Evolutionary conservation across 2,329 filamentous ascomycete genomes (phyloP).

Genomic region (Aspergillus unguis): DNA sequence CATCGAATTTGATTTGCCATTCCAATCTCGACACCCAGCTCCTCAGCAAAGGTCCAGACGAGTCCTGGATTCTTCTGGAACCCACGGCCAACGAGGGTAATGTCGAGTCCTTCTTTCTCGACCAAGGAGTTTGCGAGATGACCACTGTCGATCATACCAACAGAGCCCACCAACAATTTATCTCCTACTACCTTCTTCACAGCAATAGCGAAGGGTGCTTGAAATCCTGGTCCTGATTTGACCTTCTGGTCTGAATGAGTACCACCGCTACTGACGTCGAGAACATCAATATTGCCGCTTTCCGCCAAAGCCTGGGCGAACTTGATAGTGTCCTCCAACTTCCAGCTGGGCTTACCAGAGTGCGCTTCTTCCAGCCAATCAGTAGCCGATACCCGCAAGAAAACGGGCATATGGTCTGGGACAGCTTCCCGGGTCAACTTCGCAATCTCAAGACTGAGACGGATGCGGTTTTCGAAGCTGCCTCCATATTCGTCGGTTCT

Average conservation of each 20-base stretch:
- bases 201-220: constrained; percentile 67
- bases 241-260: constrained; percentile 51
- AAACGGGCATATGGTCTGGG: constrained; percentile 66
- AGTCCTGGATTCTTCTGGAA: constrained; percentile 81
- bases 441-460: constrained; percentile 65
- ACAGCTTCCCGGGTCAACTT: constrained; percentile 61
- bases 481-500: constrained; percentile 59
- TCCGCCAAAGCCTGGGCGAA: constrained; percentile 41
- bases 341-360: constrained; percentile 64
- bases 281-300: constrained; percentile 42
- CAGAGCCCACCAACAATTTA: constrained; percentile 66
- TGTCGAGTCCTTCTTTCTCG: constrained; percentile 56
- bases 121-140: constrained; percentile 64
- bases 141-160: constrained; percentile 69
- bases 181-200: constrained; percentile 71
- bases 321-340: constrained; percentile 59
- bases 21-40: constrained; percentile 67
- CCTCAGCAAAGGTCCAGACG: constrained; percentile 68
- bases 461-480: constrained; percentile 60
- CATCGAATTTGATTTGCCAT: constrained; percentile 69
- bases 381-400: constrained; percentile 67
- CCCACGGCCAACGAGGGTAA: constrained; percentile 68
- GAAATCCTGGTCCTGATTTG: constrained; percentile 60
- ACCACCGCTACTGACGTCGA: constrained; percentile 47
- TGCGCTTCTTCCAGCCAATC: constrained; percentile 68